Conservation (phyloP, 306 rosid species). For the Pyrus bretschneideri region DNA sequence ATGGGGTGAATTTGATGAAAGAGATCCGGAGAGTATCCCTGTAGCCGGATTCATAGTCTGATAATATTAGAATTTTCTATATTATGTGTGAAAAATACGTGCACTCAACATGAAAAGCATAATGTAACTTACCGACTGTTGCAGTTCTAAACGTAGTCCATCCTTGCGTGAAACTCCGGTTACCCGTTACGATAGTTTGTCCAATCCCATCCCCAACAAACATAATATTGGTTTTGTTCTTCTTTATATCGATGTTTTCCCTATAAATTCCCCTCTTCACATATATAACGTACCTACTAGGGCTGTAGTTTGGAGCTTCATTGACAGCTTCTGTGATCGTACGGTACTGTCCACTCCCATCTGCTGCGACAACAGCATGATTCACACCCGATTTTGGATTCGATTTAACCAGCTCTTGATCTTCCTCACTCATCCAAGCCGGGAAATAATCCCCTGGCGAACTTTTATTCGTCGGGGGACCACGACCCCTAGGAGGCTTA, state of each 20-base stretch:
- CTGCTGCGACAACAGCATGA: constrained; percentile 62
- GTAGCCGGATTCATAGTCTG: too few relatives aligned
- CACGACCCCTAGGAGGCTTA: constrained; percentile 31
- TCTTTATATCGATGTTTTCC: constrained; percentile 82
- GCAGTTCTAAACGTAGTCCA: constrained; percentile 98
- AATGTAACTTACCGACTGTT: constrained; percentile 55
- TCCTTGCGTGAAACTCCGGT: constrained; percentile 84
- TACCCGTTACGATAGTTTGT: constrained; percentile 56
- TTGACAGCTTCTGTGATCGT: constrained; percentile 70
- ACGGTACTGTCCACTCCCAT: constrained; percentile 68
- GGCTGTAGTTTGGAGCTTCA: constrained; percentile 61
- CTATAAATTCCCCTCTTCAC: constrained; percentile 66
- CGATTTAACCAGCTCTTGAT: constrained; percentile 47
- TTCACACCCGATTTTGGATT: constrained; percentile 26
- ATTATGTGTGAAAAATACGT: background rate
- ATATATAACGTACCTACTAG: constrained; percentile 53
- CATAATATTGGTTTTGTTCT: constrained; percentile 77
- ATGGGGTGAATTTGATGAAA: too few relatives aligned
- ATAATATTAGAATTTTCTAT: too few relatives aligned
- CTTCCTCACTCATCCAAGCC: constrained; percentile 60
- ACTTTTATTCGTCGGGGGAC: background rate
- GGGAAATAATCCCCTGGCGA: constrained; percentile 32
- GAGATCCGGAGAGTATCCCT: too few relatives aligned
- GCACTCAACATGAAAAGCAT: background rate
- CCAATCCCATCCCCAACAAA: constrained; percentile 84